A percentile compares a stretch with the other conserved stretches of the same genome.
These are phyloP conservation scores for Flaveria robusta DNA, from an alignment of 129 eudicot genomes.

Conservation along the genomic window DNA sequence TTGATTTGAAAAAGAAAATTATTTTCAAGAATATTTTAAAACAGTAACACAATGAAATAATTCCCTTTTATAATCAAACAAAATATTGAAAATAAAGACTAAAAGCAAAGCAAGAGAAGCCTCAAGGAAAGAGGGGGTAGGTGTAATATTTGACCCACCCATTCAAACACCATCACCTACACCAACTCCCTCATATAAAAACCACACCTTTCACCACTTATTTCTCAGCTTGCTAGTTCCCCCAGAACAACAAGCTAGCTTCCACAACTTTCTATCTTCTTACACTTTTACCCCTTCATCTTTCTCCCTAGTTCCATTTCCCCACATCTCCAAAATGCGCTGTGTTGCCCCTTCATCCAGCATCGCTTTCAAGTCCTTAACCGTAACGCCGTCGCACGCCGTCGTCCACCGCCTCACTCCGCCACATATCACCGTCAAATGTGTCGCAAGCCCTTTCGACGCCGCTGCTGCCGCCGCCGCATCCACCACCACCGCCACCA, in stretches of 20 bases:
- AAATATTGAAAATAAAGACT: conserved; percentile 4
- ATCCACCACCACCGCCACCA: conserved; percentile 7
- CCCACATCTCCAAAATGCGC: conserved; percentile 36
- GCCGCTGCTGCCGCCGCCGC: conserved; percentile 36
- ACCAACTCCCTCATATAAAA: conserved; percentile 41
- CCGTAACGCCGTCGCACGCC: conserved; percentile 20
- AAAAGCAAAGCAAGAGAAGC: neutral
- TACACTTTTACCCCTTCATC: conserved; percentile 4
- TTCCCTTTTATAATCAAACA: neutral
- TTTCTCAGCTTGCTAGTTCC: conserved; percentile 69
- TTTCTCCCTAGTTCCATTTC: neutral
- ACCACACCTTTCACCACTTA: conserved; percentile 19
- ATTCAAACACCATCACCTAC: conserved; percentile 26
- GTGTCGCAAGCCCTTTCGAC: conserved; percentile 45
- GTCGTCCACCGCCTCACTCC: conserved; percentile 29
- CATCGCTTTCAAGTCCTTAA: conserved; percentile 38
- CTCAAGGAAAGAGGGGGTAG: conserved; percentile 42
- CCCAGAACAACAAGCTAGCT: conserved; percentile 45
- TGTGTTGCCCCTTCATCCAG: conserved; percentile 38
- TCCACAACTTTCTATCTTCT: neutral
- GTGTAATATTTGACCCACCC: conserved; percentile 58
- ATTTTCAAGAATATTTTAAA: neutral
- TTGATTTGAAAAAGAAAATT: no score
- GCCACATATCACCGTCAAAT: conserved; percentile 34
- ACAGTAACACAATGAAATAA: neutral